Base-by-base conservation (phyloP, 805 yeast genomes). In the Metschnikowia continentalis region DNA sequence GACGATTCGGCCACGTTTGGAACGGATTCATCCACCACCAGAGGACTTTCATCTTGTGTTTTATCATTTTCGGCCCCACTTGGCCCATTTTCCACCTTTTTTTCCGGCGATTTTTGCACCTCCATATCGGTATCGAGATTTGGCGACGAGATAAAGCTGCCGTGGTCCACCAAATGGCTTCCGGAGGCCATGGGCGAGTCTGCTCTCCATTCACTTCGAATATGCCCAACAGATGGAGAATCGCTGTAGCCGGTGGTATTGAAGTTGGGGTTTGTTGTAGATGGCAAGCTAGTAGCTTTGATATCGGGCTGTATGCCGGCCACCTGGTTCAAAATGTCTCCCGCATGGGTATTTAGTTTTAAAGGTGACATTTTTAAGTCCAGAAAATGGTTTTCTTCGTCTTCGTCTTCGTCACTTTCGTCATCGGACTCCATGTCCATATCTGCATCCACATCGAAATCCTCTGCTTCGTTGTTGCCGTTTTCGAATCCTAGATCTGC, bases 1-100 rank as follows among this genome's bases (percentile, higher is more conserved):
- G 88, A 68, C 0, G 77, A 67, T 47, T 73, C 76, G 2, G 68
- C 56, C n/a, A 46, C 19, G 32, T 42, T 42, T 5, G 46, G 46
- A 8, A 20, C 46, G 4, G 38, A 7, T 11, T 20, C 46, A 14
- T 42, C 35, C 22, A 15, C 20, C 4, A 22, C 20, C 17, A 26
- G 11, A 3, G 17, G 43, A n/a, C 43, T 40, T 5, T 26, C 32
- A 14, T 8, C 19, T 13, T 30, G 30, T 5, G n/a, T n/a, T 17
- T 40, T 40, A 20, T 26, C 35, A 17, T 3, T 30, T 23, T 40
- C 35, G 14, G 43, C 38, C 7, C 32, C 32, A 8, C 10, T 14
- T 32, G 33, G 38, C 4, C 36, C 46, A n/a, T 14, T 22, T 20
- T 42, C 30, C 1, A 6, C 8, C n/a, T 7, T 19, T 20, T 33